Percentiles rank a stretch among this genome's conserved stretches.
These are phyloP conservation scores for Exsudoporus frostii DNA, from an alignment of 768 basidiomycete species.

Conservation along the genomic window DNA sequence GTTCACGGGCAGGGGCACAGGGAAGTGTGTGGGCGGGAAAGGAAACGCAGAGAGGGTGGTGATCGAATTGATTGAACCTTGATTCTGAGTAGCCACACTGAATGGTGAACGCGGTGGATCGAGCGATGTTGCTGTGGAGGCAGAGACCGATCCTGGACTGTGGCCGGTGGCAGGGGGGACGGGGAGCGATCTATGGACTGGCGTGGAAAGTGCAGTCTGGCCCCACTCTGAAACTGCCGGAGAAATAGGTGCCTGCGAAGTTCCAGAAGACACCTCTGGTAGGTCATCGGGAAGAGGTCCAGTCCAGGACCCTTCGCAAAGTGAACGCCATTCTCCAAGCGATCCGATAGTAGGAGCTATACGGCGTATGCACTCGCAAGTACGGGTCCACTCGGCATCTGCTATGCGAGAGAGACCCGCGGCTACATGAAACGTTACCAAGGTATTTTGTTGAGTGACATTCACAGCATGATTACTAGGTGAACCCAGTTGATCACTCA, in stretches of 20 bases:
- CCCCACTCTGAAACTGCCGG: conserved; percentile 31
- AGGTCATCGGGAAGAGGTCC: conserved; percentile 38
- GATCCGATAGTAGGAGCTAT: conserved; percentile 64
- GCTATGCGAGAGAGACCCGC: conserved; percentile 67
- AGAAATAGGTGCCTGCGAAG: neutral
- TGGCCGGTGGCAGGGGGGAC: conserved; percentile 14
- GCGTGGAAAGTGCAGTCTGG: conserved; percentile 18
- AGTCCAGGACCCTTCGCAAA: conserved; percentile 76
- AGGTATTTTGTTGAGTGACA: conserved; percentile 58
- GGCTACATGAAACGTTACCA: conserved; percentile 58
- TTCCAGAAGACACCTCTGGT: conserved; percentile 15
- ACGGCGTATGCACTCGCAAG: conserved; percentile 69
- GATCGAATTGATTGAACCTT: conserved; percentile 44
- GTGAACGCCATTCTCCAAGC: conserved; percentile 68
- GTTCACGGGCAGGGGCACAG: conserved; percentile 46
- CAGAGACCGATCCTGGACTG: conserved; percentile 11
- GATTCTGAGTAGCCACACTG: conserved; percentile 13
- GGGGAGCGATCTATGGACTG: conserved; percentile 21
- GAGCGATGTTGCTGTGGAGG: conserved; percentile 1
- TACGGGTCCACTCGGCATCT: conserved; percentile 72
- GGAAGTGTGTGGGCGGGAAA: conserved; percentile 67
- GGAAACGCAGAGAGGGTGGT: conserved; percentile 74
- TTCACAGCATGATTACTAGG: conserved; percentile 62
- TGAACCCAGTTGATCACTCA: neutral
- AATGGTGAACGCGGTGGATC: conserved; percentile 29